Conservation (phyloP, 2,329 filamentous ascomycete genomes). For the Xylariaceae sp. region DNA sequence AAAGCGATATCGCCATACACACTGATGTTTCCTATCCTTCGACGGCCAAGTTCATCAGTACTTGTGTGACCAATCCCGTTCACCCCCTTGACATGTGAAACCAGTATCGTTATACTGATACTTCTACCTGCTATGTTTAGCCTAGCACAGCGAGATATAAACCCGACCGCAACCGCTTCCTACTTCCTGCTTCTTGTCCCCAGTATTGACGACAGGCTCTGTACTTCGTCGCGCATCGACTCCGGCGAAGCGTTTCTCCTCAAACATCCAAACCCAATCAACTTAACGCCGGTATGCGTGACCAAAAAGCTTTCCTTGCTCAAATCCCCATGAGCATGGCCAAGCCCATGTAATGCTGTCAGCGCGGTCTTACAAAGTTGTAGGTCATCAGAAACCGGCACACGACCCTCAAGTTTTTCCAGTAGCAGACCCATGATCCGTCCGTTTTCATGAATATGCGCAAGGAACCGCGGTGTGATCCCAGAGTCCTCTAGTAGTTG, state of each 20-base stretch:
- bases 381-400: conserved; percentile 29
- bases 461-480: conserved; percentile 35
- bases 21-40: too few species aligned
- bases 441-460: conserved; percentile 34
- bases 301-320: conserved; percentile 40
- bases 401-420: conserved; percentile 33
- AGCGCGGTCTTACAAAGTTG: conserved; percentile 28
- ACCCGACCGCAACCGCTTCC: too few species aligned
- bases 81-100: too few species aligned
- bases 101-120: too few species aligned
- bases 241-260: conserved; percentile 21
- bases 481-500: conserved; percentile 26
- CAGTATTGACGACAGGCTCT: conserved; percentile 18
- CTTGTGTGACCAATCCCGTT: too few species aligned
- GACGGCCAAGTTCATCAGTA: too few species aligned
- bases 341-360: conserved; percentile 26
- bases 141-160: too few species aligned
- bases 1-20: too few species aligned
- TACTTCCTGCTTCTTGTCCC: too few species aligned
- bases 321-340: conserved; percentile 36
- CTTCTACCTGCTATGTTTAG: too few species aligned
- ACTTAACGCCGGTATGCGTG: conserved; percentile 24
- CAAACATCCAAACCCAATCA: conserved; percentile 34
- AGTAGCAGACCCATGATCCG: conserved; percentile 36
- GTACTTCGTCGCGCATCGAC: conserved; percentile 28